Conservation (phyloP, 768 basidiomycete genomes). For the Mycena vulgaris region DNA sequence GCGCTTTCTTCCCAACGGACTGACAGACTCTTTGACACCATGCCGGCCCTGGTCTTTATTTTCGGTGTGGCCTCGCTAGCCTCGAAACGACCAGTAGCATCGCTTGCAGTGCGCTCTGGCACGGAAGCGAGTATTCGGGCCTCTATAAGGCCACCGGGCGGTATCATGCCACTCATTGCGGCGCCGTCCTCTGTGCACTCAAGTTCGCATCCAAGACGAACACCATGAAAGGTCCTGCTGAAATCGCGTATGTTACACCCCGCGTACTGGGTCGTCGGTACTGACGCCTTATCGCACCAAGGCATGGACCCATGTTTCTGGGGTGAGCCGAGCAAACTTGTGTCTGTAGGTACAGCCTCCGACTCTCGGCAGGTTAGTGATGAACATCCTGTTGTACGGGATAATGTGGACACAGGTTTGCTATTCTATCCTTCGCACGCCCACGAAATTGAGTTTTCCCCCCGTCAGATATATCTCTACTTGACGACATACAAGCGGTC, state of each 20-base stretch:
- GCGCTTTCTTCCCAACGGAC: too few species aligned
- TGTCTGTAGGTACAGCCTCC: not conserved
- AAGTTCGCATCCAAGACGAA: not conserved
- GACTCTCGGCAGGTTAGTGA: constrained; percentile 13
- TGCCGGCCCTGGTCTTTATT: constrained; percentile 13
- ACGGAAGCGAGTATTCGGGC: constrained; percentile 31
- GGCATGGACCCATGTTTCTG: constrained; percentile 36
- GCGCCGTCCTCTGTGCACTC: constrained; percentile 25
- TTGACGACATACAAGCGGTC: constrained; percentile 42
- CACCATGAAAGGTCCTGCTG: constrained; percentile 27
- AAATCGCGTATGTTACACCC: constrained; percentile 30
- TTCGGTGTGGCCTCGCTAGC: not conserved
- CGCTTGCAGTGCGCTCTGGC: constrained; percentile 8
- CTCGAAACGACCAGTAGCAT: not conserved
- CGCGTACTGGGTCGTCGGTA: not conserved
- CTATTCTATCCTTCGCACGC: not conserved
- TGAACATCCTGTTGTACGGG: constrained; percentile 43
- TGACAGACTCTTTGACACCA: not conserved
- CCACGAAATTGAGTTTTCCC: not conserved
- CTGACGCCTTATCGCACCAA: not conserved
- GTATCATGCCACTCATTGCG: constrained; percentile 23
- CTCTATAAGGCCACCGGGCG: constrained; percentile 34
- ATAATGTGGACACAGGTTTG: constrained; percentile 40
- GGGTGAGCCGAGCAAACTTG: constrained; percentile 1
- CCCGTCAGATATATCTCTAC: constrained; percentile 38